Percentiles rank a stretch among this genome's conserved stretches.
Conservation (phyloP, 208 protist genomes). For the Porcisia deanei region DNA sequence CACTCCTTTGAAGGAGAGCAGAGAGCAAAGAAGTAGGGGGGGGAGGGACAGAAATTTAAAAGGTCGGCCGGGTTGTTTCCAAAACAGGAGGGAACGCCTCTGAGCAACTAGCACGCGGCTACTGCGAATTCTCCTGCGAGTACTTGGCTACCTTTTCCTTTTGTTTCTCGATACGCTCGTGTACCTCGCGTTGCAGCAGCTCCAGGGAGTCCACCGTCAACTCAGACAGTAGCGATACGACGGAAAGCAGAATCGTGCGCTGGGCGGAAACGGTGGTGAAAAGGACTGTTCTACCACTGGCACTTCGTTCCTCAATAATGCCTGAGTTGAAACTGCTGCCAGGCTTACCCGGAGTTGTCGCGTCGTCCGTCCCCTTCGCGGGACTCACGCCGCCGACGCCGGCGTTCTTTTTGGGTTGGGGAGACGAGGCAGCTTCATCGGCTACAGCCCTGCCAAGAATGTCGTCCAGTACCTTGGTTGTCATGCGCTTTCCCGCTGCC, state of each 20-base stretch:
- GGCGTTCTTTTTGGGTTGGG: slow-evolving; percentile 11
- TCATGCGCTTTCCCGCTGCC: slow-evolving; percentile 48
- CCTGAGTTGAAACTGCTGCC: slow-evolving; percentile 1
- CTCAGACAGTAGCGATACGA: slow-evolving; percentile 84
- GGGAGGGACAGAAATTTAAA: background rate
- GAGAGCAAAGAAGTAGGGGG: background rate
- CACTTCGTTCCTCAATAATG: slow-evolving; percentile 29
- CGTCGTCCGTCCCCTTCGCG: slow-evolving; percentile 4
- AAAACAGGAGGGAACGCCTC: background rate
- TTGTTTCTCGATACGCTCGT: slow-evolving; percentile 51
- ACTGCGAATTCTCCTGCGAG: slow-evolving; percentile 18
- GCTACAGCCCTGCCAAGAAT: slow-evolving; percentile 42
- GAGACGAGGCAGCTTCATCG: background rate
- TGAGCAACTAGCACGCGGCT: background rate
- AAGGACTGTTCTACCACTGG: slow-evolving; percentile 28
- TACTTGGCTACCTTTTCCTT: slow-evolving; percentile 31
- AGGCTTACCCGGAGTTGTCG: background rate
- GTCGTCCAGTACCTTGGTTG: slow-evolving; percentile 56
- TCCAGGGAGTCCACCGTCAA: slow-evolving; percentile 82
- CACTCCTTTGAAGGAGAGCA: background rate
- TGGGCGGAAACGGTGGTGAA: slow-evolving; percentile 67
- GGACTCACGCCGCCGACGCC: slow-evolving; percentile 7
- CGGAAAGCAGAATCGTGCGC: slow-evolving; percentile 76
- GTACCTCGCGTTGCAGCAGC: slow-evolving; percentile 76
- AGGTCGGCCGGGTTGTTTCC: background rate